A percentile compares a stretch with the other conserved stretches of the same genome.
phyloP scores from a whole-genome alignment of 2,329 filamentous ascomycete species.

The Claviceps pazoutovae region DNA sequence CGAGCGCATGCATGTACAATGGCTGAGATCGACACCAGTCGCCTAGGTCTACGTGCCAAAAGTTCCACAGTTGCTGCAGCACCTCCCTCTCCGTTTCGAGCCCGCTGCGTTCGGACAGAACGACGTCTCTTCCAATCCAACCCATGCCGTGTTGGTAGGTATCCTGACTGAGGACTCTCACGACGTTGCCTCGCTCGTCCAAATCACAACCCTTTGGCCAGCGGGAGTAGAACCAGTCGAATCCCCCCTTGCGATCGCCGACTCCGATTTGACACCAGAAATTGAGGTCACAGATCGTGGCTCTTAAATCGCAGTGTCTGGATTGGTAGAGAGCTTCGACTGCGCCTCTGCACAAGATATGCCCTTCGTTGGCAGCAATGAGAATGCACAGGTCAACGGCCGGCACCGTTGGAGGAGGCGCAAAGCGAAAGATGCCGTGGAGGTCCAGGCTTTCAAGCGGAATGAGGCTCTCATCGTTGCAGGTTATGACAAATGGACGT shows the following conservation, averaged over 20 bases:
- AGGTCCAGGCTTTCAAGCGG: constrained; percentile 62
- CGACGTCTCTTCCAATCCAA: constrained; percentile 50
- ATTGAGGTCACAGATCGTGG: constrained; percentile 69
- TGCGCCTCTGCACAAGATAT: constrained; percentile 55
- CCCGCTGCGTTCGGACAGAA: constrained; percentile 20
- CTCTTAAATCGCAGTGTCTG: constrained; percentile 60
- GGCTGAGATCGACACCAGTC: constrained; percentile 35
- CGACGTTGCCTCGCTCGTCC: constrained; percentile 49
- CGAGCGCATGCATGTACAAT: constrained; percentile 23
- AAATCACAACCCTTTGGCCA: constrained; percentile 61
- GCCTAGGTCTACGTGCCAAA: constrained; percentile 51
- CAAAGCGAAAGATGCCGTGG: constrained; percentile 72
- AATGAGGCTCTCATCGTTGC: constrained; percentile 78
- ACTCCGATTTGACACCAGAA: constrained; percentile 97
- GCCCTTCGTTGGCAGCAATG: constrained; percentile 78
- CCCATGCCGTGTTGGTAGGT: constrained; percentile 74
- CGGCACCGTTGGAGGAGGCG: constrained; percentile 48
- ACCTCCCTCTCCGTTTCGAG: constrained; percentile 45
- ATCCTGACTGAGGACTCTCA: constrained; percentile 67
- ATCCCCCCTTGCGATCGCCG: constrained; percentile 73
- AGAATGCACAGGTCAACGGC: constrained; percentile 71
- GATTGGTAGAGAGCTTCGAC: constrained; percentile 57
- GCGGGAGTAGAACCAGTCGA: constrained; percentile 76
- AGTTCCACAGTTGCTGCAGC: constrained; percentile 49
- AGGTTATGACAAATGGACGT: constrained; percentile 87